Evolutionary conservation across 352 stramenopile species (phyloP).

Genomic region (Globisporangium sylvaticum): DNA sequence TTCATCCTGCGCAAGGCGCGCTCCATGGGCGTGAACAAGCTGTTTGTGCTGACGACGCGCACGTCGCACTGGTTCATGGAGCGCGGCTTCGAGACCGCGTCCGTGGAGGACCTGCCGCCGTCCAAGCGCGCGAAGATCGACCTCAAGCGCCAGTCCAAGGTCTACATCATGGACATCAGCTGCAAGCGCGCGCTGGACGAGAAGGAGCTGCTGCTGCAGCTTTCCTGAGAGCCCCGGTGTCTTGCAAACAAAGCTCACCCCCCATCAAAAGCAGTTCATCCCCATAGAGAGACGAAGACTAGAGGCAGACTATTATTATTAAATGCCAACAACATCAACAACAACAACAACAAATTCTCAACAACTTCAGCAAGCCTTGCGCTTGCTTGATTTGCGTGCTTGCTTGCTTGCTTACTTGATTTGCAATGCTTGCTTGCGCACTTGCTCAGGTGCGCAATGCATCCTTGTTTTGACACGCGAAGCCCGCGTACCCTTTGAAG

Average conservation of each 20-base stretch:
- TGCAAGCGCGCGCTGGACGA: constrained; percentile 77
- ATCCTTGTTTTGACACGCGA: constrained; percentile 49
- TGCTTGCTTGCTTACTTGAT: constrained; percentile 11
- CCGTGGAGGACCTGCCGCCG: constrained; percentile 82
- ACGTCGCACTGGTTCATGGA: constrained; percentile 99
- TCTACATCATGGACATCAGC: constrained; percentile 89
- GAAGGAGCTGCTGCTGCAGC: constrained; percentile 77
- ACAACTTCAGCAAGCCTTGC: neutral
- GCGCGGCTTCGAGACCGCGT: constrained; percentile 91
- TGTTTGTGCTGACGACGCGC: constrained; percentile 97
- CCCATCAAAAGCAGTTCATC: neutral
- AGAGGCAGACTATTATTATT: constrained; percentile 7
- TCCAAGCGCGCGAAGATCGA: constrained; percentile 79
- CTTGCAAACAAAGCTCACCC: neutral
- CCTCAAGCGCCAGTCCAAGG: constrained; percentile 80
- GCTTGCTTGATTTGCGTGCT: neutral
- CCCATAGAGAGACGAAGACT: constrained; percentile 7
- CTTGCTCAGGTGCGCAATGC: constrained; percentile 17
- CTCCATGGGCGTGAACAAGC: constrained; percentile 81
- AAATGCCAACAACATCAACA: neutral
- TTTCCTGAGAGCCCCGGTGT: constrained; percentile 20
- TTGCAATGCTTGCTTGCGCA: too few species aligned
- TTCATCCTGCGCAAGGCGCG: constrained; percentile 88
- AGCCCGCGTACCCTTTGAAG: constrained; percentile 75
- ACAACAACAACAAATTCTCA: neutral